Conservation (phyloP, 1,284 basidiomycete genomes). For the Ganoderma lucidum region DNA sequence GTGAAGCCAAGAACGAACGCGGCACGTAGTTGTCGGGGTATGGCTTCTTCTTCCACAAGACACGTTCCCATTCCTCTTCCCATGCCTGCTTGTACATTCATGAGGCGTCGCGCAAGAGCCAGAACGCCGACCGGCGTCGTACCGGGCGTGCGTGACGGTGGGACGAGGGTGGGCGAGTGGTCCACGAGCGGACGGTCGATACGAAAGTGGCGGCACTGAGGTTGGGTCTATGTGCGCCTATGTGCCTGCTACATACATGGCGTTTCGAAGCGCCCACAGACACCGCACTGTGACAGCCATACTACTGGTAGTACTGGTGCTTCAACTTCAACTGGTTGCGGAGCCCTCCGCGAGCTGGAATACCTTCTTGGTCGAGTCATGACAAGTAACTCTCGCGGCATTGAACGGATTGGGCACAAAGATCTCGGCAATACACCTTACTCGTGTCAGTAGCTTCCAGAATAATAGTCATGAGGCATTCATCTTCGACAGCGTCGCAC, state of each 20-base stretch:
- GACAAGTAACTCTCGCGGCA: background rate
- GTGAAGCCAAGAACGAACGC: slow-evolving; percentile 77
- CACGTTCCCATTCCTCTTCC: slow-evolving; percentile 79
- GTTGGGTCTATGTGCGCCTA: slow-evolving; percentile 24
- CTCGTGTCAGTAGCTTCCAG: background rate
- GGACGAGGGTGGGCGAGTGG: slow-evolving; percentile 4
- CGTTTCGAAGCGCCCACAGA: background rate
- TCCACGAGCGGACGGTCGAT: slow-evolving; percentile 2
- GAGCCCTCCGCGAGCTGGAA: too few species aligned
- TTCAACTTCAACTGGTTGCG: too few species aligned
- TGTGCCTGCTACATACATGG: slow-evolving; percentile 5
- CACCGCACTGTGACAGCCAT: background rate
- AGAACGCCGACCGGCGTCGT: slow-evolving; percentile 33
- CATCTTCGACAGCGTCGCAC: background rate
- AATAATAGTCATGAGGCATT: background rate
- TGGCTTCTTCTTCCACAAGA: slow-evolving; percentile 85
- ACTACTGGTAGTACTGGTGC: too few species aligned
- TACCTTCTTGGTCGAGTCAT: too few species aligned
- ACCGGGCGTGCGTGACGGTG: slow-evolving; percentile 23
- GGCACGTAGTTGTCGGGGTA: slow-evolving; percentile 91
- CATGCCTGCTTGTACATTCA: slow-evolving; percentile 52
- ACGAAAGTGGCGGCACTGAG: background rate
- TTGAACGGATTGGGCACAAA: background rate
- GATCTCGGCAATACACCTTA: background rate
- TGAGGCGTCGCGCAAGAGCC: slow-evolving; percentile 22